phyloP scores from a whole-genome alignment of 129 eudicot species.

The Flaveria sonorensis region DNA sequence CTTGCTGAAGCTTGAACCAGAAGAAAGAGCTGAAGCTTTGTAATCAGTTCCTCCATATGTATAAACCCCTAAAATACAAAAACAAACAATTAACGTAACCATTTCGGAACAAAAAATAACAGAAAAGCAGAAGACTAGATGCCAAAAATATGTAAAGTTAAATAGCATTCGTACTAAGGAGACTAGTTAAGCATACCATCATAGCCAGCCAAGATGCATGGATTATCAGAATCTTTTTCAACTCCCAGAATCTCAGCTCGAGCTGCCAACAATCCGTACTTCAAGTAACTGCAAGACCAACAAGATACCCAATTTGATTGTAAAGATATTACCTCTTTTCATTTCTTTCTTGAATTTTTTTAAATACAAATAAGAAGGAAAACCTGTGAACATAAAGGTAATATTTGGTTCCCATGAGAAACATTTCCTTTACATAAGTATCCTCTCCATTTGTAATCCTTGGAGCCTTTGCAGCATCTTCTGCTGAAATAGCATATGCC shows the following conservation, averaged over 20 bases:
- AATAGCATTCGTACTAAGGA: background rate
- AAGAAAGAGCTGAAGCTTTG: constrained; percentile 57
- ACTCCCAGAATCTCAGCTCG: constrained; percentile 92
- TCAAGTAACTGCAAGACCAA: constrained; percentile 71
- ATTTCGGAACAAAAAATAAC: background rate
- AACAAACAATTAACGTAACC: background rate
- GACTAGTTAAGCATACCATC: constrained; percentile 50
- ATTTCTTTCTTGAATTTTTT: background rate
- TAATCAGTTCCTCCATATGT: constrained; percentile 60
- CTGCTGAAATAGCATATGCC: constrained; percentile 97
- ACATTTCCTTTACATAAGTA: constrained; percentile 86
- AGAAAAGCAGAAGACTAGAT: background rate
- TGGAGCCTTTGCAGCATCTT: constrained; percentile 95
- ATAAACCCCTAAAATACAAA: constrained; percentile 52
- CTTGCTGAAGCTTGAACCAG: constrained; percentile 65
- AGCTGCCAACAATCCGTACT: constrained; percentile 96
- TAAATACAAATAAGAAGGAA: background rate
- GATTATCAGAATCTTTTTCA: constrained; percentile 61
- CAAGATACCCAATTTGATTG: background rate
- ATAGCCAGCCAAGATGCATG: constrained; percentile 76
- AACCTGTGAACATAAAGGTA: constrained; percentile 98
- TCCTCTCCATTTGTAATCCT: constrained; percentile 72
- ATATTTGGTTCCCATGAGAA: constrained; percentile 83
- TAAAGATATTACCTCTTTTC: background rate
- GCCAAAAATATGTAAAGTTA: background rate